These are phyloP conservation scores for Suillus lakei DNA, from an alignment of 768 basidiomycete genomes.

Conservation along the genomic window DNA sequence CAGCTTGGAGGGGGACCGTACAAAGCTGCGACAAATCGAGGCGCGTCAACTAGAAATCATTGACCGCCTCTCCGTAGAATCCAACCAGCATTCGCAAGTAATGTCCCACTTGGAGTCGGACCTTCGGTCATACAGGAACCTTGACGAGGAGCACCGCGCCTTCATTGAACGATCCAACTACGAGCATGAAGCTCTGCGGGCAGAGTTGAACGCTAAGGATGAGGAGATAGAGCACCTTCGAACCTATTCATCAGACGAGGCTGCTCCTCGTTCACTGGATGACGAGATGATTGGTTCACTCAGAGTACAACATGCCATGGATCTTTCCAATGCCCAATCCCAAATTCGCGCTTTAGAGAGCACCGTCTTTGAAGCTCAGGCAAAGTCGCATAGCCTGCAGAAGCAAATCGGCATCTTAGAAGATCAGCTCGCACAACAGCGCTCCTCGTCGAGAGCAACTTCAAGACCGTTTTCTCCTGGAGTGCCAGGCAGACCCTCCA, in stretches of 20 bases:
- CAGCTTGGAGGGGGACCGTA: constrained; percentile 69
- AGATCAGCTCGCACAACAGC: constrained; percentile 61
- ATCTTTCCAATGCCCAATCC: constrained; percentile 80
- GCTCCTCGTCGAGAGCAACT: constrained; percentile 45
- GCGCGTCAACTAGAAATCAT: constrained; percentile 60
- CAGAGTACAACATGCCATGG: constrained; percentile 76
- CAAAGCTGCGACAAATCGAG: constrained; percentile 59
- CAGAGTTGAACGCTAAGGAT: constrained; percentile 64
- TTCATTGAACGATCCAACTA: constrained; percentile 66
- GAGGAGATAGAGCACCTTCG: constrained; percentile 66
- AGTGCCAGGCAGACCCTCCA: constrained; percentile 46
- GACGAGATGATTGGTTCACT: constrained; percentile 75
- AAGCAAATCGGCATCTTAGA: constrained; percentile 69
- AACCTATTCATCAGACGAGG: constrained; percentile 43
- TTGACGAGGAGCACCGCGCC: constrained; percentile 64
- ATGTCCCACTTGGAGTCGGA: constrained; percentile 55
- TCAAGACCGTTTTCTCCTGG: constrained; percentile 53
- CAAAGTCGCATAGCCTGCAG: constrained; percentile 66
- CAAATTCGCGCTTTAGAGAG: constrained; percentile 80
- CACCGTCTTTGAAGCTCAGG: constrained; percentile 73
- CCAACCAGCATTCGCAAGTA: constrained; percentile 57
- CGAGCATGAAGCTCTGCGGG: constrained; percentile 73
- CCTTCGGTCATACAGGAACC: constrained; percentile 49
- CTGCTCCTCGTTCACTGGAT: constrained; percentile 60
- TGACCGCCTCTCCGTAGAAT: constrained; percentile 51